A percentile compares a stretch with the other conserved stretches of the same genome.
Conservation (phyloP, 169 alveolate species). For the Plasmodium reichenowi region DNA sequence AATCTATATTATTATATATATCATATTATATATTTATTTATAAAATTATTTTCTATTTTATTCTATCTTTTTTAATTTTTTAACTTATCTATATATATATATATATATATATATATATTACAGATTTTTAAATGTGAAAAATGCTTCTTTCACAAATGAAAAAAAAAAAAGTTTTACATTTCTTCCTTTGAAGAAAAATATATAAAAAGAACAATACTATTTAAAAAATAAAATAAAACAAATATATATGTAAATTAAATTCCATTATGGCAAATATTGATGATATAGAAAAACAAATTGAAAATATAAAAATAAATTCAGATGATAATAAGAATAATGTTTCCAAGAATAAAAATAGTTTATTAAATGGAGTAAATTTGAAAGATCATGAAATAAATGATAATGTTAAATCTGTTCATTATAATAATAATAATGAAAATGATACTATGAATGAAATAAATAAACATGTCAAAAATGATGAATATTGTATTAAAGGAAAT, state of each 20-base stretch:
- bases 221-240: not conserved
- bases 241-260: not conserved
- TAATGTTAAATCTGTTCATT: not conserved
- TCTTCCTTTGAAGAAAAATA: not conserved
- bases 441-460: not conserved
- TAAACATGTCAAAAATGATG: not conserved
- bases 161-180: not conserved
- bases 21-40: too few relatives aligned
- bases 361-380: not conserved
- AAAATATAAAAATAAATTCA: slow-evolving; percentile 3
- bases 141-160: slow-evolving; percentile 10
- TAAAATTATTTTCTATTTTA: too few relatives aligned
- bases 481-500: too few relatives aligned
- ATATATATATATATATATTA: too few relatives aligned
- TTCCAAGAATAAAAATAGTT: slow-evolving; percentile 1
- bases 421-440: not conserved
- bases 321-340: not conserved
- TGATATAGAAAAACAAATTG: slow-evolving; percentile 1
- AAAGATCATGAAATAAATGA: not conserved
- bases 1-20: too few relatives aligned
- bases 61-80: too few relatives aligned
- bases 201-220: not conserved
- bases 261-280: not conserved
- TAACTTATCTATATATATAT: too few relatives aligned
- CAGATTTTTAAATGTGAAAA: not conserved